Evolutionary conservation across 2,329 filamentous ascomycete species (phyloP).

Genomic region (Pyrenophora graminea): DNA sequence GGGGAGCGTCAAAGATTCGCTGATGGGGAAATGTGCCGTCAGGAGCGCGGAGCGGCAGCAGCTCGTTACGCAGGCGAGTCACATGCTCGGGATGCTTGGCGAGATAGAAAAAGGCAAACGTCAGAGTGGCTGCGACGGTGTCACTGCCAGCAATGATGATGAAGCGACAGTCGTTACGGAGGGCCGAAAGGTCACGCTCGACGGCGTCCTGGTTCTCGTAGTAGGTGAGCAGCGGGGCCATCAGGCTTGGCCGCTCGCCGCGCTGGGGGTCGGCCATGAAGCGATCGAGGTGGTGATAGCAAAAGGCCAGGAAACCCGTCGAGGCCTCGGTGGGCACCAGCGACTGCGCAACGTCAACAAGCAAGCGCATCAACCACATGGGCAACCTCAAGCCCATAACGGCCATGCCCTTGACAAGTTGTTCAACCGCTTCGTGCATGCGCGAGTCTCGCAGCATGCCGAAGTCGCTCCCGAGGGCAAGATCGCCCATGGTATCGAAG

Average conservation of each 20-base stretch:
- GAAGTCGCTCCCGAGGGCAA: constrained; percentile 6
- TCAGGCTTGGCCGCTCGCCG: not conserved
- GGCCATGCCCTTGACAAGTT: not conserved
- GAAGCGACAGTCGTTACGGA: constrained; percentile 1
- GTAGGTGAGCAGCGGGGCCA: not conserved
- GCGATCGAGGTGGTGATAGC: constrained; percentile 1
- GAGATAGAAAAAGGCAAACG: constrained; percentile 34
- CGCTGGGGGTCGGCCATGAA: not conserved
- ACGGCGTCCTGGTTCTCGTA: not conserved
- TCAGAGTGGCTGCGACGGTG: constrained; percentile 38
- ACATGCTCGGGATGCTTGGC: constrained; percentile 27
- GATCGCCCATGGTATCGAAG: constrained; percentile 12
- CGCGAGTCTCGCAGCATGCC: constrained; percentile 1
- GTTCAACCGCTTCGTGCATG: not conserved
- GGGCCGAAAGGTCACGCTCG: not conserved
- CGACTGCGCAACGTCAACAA: not conserved
- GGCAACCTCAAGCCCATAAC: not conserved
- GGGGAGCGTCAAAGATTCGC: not conserved
- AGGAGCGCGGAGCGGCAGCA: not conserved
- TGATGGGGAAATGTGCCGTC: not conserved
- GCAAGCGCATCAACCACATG: constrained; percentile 1
- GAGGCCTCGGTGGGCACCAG: not conserved
- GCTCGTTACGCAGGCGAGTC: not conserved
- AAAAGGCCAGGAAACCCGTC: constrained; percentile 1
- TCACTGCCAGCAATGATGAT: constrained; percentile 36